phyloP scores from a whole-genome alignment of 306 rosid species.

The Quercus variabilis region DNA sequence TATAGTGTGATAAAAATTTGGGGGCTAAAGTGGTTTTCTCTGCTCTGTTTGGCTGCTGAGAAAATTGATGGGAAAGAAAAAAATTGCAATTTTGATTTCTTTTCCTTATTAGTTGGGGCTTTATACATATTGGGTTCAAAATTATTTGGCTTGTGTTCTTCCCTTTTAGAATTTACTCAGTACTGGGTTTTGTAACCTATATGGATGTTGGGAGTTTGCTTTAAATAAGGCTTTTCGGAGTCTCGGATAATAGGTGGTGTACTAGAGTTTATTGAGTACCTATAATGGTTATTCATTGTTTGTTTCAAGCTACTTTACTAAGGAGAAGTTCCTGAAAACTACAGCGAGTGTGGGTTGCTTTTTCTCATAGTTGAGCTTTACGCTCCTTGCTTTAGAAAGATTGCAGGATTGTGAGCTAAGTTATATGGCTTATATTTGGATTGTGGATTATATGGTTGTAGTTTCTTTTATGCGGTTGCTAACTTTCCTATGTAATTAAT shows the following conservation, averaged over 20 bases:
- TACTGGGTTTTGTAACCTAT: background rate
- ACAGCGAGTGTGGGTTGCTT: too few species aligned
- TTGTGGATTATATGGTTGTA: background rate
- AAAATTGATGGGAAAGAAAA: background rate
- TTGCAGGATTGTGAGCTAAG: too few species aligned
- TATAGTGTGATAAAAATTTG: background rate
- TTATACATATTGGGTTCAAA: background rate
- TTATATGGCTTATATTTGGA: background rate
- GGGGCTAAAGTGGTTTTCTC: background rate
- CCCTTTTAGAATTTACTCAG: background rate
- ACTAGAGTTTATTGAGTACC: background rate
- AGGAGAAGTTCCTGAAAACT: too few species aligned
- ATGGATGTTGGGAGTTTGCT: background rate
- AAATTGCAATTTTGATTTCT: background rate
- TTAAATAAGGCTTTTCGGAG: background rate
- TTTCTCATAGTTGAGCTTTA: too few species aligned
- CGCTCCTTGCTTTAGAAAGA: too few species aligned
- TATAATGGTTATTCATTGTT: background rate
- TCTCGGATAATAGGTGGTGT: background rate
- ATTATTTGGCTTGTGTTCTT: background rate
- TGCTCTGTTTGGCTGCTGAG: background rate
- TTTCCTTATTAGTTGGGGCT: too few species aligned
- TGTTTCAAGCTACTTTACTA: too few species aligned
- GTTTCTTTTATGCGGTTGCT: too few species aligned
- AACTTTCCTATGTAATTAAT: background rate